phyloP scores from a whole-genome alignment of 805 yeast genomes.

The Kuraishia hungarica region DNA sequence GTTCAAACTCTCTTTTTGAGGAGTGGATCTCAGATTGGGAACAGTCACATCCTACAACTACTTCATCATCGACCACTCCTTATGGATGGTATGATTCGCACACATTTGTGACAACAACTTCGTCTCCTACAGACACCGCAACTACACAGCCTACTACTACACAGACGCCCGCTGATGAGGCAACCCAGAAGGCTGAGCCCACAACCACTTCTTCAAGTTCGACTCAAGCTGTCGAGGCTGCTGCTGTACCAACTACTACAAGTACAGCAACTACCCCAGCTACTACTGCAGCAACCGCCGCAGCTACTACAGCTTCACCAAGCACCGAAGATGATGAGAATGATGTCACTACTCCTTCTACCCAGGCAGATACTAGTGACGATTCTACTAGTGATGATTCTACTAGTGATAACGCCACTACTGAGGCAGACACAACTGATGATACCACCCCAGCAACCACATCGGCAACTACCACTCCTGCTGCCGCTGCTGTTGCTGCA shows the following conservation, averaged over 20 bases:
- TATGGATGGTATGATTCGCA: not conserved
- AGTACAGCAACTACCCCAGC: not conserved
- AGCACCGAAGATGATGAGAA: not conserved
- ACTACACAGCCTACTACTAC: not conserved
- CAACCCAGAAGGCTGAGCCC: not conserved
- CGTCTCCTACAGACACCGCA: not conserved
- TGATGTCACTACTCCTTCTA: not conserved
- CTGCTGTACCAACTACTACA: not conserved
- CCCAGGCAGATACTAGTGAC: not conserved
- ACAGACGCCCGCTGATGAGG: not conserved
- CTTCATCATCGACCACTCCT: not conserved
- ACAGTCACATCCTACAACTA: not conserved
- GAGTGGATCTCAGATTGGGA: not conserved
- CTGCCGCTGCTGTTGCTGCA: too few relatives aligned
- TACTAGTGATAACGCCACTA: too few relatives aligned
- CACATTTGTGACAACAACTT: not conserved
- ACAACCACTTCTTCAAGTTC: not conserved
- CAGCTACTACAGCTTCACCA: not conserved
- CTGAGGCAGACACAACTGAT: too few relatives aligned
- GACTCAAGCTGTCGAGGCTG: not conserved
- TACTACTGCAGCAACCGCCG: not conserved
- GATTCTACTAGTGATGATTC: too few relatives aligned
- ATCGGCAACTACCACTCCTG: too few relatives aligned
- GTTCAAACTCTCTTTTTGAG: not conserved
- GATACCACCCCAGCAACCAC: too few relatives aligned